Conservation (phyloP, 768 basidiomycete species). For the Trametes cingulata region DNA sequence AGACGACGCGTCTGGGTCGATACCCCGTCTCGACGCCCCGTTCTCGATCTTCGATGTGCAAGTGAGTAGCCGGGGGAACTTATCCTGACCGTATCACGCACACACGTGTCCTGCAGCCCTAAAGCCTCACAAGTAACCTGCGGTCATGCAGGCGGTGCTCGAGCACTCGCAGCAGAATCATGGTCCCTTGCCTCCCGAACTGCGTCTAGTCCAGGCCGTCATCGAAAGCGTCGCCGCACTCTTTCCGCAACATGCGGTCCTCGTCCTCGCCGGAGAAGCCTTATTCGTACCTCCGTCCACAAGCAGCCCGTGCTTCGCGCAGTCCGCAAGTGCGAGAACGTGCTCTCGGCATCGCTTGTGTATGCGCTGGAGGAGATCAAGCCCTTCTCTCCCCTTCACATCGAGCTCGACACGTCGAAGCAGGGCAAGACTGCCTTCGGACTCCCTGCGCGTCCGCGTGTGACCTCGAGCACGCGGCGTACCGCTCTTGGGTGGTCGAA, state of each 20-base stretch:
- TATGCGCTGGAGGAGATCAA: constrained; percentile 44
- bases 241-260: constrained; percentile 49
- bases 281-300: constrained; percentile 30
- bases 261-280: constrained; percentile 46
- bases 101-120: constrained; percentile 57
- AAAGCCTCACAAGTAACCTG: constrained; percentile 62
- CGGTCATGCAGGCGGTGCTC: constrained; percentile 71
- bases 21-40: too few species aligned
- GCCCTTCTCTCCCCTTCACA: constrained; percentile 43
- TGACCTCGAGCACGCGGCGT: constrained; percentile 57
- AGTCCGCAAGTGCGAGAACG: constrained; percentile 42
- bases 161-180: constrained; percentile 72
- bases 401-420: constrained; percentile 41
- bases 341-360: constrained; percentile 28
- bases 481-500: constrained; percentile 65
- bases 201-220: constrained; percentile 67
- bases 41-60: constrained; percentile 74
- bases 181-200: constrained; percentile 71
- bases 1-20: constrained; percentile 68
- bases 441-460: constrained; percentile 46
- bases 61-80: constrained; percentile 45
- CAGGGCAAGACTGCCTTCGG: constrained; percentile 33
- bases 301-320: constrained; percentile 41
- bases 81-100: background rate
- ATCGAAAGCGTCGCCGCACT: constrained; percentile 76